These are phyloP conservation scores for Rhododendron henanense DNA, from an alignment of 148 eudicot species.

Conservation along the genomic window DNA sequence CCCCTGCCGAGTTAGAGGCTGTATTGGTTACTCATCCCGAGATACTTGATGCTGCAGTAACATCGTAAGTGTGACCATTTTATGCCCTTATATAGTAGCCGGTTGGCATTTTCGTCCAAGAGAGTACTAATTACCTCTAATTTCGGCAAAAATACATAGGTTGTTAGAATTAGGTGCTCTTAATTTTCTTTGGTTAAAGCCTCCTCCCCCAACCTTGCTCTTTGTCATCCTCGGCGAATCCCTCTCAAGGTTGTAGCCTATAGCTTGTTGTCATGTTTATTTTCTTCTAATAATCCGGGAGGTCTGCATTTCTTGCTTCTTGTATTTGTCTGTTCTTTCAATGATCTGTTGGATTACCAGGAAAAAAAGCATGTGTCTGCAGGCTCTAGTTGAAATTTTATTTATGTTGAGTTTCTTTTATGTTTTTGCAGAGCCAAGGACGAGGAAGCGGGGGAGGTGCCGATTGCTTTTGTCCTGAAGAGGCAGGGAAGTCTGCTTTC, in stretches of 20 bases:
- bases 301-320: neutral
- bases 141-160: neutral
- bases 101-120: neutral
- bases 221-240: neutral
- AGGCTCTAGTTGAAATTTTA: neutral
- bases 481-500: slow-evolving; percentile 50
- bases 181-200: neutral
- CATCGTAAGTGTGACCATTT: slow-evolving; percentile 44
- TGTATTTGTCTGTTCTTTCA: neutral
- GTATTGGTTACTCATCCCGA: slow-evolving; percentile 73
- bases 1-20: slow-evolving; percentile 91
- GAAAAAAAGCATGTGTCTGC: neutral
- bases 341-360: neutral
- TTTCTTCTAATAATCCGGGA: neutral
- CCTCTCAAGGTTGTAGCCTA: neutral
- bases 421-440: slow-evolving; percentile 45
- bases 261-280: neutral
- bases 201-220: neutral
- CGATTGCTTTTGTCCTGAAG: slow-evolving; percentile 78
- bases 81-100: neutral
- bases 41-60: slow-evolving; percentile 76
- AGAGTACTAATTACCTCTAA: neutral
- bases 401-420: neutral
- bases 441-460: slow-evolving; percentile 79
- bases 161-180: neutral